Conservation (phyloP, 306 rosid genomes). For the Astragalus membranaceus region DNA sequence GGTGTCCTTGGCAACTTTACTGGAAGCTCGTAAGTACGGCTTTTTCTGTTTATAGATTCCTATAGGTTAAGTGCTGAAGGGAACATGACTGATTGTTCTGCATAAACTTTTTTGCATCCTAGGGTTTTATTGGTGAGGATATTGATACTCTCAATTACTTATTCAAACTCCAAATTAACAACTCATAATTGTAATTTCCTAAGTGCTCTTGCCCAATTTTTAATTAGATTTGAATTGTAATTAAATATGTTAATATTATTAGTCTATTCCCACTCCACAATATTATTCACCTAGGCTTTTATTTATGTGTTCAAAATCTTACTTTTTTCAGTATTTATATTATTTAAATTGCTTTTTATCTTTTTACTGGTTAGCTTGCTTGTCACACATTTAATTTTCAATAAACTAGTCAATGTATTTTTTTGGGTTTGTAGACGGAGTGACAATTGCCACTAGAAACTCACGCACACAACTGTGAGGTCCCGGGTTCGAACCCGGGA, state of each 20-base stretch:
- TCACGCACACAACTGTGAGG: too few relatives aligned
- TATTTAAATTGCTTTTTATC: too few relatives aligned
- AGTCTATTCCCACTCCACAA: neutral
- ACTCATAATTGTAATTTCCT: neutral
- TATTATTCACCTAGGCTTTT: neutral
- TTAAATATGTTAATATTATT: neutral
- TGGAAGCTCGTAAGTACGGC: conserved; percentile 75
- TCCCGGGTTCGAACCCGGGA: too few relatives aligned
- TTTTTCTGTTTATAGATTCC: conserved; percentile 16
- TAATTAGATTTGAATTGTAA: neutral
- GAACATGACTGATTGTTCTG: neutral
- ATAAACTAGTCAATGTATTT: too few relatives aligned
- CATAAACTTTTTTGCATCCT: neutral
- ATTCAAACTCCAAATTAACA: neutral
- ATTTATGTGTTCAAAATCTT: too few relatives aligned
- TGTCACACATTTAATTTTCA: too few relatives aligned
- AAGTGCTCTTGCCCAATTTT: neutral
- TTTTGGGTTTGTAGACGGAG: too few relatives aligned
- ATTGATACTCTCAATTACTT: neutral
- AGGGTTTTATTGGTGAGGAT: neutral
- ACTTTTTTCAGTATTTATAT: too few relatives aligned
- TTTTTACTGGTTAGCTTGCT: too few relatives aligned
- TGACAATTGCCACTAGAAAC: too few relatives aligned
- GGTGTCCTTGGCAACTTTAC: conserved; percentile 70
- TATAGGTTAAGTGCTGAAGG: neutral